Evolutionary conservation across 345 rosid genomes (phyloP), one percentile per base, ranked within the genome.

Genomic region (Arabis hirsuta): DNA sequence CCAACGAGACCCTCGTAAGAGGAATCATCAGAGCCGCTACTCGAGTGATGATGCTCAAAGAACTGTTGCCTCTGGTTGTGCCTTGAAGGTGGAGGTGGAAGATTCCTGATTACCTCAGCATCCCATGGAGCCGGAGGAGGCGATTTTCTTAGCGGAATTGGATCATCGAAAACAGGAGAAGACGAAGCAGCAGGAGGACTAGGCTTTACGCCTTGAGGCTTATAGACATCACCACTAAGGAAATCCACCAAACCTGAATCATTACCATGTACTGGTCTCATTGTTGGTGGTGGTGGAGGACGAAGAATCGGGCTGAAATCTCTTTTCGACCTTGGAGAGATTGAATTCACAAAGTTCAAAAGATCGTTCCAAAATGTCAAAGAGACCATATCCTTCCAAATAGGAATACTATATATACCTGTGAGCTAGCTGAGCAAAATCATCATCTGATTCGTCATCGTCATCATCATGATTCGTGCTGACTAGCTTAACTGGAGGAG

Each of bases 81-180:
- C 72, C 73, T 86, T 62, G 88, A 75, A 60, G 98, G 97, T 1
- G 98, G 97, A 3, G 97, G 96, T 4, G 98, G 97, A 74, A 91
- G 85, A 32, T 56, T 76, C 67, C 62, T 75, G 16, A 71, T 43
- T 24, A 79, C 19, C 38, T 84, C 81, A 20, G 79, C 19, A 26
- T 90, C 92, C 90, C 90, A 85, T 55, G 92, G 87, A 69, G 94
- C 88, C 38, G 69, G 62, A 53, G 90, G 77, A 39, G 92, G 88
- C 61, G 79, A 29, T 67, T 76, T 69, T 53, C 61, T 64, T 48
- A 10, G 53, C 3, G 59, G 74, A 41, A 39, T 14, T 67, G 55
- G 73, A 67, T 67, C 55, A 58, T 73, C 54, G 43, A 16, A 73
- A 56, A 57, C 34, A 46, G 63, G 55, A 52, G 73, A 24, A 38